phyloP scores from a whole-genome alignment of 805 yeast genomes.

The Kockiozyma suomiensis region DNA sequence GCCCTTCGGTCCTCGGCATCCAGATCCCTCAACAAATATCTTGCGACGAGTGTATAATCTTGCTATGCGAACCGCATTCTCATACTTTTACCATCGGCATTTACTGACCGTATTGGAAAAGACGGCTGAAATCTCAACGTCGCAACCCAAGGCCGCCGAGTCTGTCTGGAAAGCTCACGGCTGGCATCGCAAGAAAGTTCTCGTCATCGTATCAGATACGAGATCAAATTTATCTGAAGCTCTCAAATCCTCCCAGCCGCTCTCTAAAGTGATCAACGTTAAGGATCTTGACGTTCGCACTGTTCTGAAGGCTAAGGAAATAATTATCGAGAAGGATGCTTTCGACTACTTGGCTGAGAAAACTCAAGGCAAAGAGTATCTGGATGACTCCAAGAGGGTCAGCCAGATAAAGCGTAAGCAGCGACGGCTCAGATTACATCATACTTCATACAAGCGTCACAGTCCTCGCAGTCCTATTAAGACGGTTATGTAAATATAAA shows the following conservation, averaged over 20 bases:
- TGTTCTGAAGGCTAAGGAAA: conserved; percentile 24
- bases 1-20: conserved; percentile 88
- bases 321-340: conserved; percentile 33
- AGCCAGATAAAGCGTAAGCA: conserved; percentile 20
- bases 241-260: not conserved
- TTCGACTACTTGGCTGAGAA: conserved; percentile 20
- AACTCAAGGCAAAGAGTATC: conserved; percentile 26
- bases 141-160: conserved; percentile 13
- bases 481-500: no score
- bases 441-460: not conserved
- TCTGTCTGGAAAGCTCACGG: conserved; percentile 14
- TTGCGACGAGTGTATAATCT: conserved; percentile 70
- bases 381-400: conserved; percentile 11
- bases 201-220: conserved; percentile 16
- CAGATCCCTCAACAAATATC: conserved; percentile 80
- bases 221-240: conserved; percentile 3
- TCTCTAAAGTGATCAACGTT: conserved; percentile 12
- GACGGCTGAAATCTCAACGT: conserved; percentile 42
- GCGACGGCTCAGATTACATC: conserved; percentile 10
- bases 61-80: conserved; percentile 81
- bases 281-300: conserved; percentile 29
- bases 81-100: conserved; percentile 78
- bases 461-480: not conserved
- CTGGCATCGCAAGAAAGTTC: conserved; percentile 10
- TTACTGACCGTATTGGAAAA: conserved; percentile 69